phyloP scores from a whole-genome alignment of 169 alveolate genomes.

The Haemoproteus tartakovskyi region DNA sequence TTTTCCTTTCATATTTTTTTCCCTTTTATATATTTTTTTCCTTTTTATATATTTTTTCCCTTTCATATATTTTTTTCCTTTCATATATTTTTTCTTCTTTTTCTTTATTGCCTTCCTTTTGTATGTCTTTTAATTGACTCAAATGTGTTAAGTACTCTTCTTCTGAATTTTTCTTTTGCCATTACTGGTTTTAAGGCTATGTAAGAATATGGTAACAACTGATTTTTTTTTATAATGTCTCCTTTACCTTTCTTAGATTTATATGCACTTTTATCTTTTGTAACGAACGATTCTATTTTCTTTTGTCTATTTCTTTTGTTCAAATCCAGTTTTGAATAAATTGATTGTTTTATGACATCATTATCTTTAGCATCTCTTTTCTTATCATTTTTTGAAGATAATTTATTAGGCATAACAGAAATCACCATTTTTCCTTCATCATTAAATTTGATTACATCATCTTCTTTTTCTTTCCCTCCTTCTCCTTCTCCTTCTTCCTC shows the following conservation, averaged over 20 bases:
- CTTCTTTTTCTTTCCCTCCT: constrained; percentile 10
- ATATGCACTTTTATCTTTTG: constrained; percentile 47
- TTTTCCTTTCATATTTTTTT: too few species aligned
- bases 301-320: constrained; percentile 1
- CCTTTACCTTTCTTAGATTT: constrained; percentile 65
- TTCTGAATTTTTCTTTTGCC: constrained; percentile 51
- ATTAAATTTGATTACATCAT: constrained; percentile 10
- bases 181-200: constrained; percentile 59
- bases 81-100: background rate
- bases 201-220: constrained; percentile 46
- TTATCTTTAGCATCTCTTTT: constrained; percentile 26
- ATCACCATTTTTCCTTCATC: constrained; percentile 48
- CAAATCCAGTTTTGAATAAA: constrained; percentile 6
- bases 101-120: constrained; percentile 10
- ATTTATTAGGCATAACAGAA: background rate
- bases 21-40: too few species aligned
- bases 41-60: too few species aligned
- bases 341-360: constrained; percentile 34
- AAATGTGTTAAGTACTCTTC: constrained; percentile 44
- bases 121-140: constrained; percentile 25
- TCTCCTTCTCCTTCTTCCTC: constrained; percentile 2
- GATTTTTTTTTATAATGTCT: constrained; percentile 52
- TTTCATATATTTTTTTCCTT: too few species aligned
- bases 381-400: background rate
- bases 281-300: constrained; percentile 24